Evolutionary conservation across 2,329 filamentous ascomycete species (phyloP).

Genomic region (Beauveria rudraprayagi): DNA sequence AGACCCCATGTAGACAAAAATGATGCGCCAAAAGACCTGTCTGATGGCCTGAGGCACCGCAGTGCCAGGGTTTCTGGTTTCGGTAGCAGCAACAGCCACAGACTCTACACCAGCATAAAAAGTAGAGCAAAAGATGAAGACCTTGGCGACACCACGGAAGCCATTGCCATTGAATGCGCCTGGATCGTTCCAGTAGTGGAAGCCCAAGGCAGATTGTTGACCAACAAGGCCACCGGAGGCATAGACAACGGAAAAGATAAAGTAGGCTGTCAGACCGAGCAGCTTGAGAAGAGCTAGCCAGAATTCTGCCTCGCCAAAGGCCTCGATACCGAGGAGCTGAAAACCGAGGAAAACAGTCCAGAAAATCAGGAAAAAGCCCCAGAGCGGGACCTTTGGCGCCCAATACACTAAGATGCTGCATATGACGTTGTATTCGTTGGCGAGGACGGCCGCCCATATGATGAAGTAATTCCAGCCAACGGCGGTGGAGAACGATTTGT

Average conservation of each 20-base stretch:
- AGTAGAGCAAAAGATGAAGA: constrained; percentile 62
- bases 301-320: constrained; percentile 73
- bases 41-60: constrained; percentile 51
- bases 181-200: constrained; percentile 63
- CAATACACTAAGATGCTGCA: constrained; percentile 59
- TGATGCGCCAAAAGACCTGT: constrained; percentile 53
- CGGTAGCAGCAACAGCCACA: constrained; percentile 55
- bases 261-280: constrained; percentile 60
- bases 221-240: constrained; percentile 59
- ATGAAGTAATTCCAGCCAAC: constrained; percentile 67
- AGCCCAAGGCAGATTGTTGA: constrained; percentile 51
- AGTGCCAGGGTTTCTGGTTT: constrained; percentile 48
- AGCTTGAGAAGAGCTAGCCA: constrained; percentile 71
- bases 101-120: constrained; percentile 62
- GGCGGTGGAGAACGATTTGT: constrained; percentile 60
- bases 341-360: constrained; percentile 63
- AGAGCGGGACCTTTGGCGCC: constrained; percentile 52
- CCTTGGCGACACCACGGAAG: constrained; percentile 55
- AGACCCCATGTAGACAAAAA: constrained; percentile 59
- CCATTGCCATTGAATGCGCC: constrained; percentile 62
- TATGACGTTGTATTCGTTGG: constrained; percentile 65
- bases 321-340: constrained; percentile 63
- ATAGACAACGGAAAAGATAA: constrained; percentile 66
- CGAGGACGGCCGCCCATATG: constrained; percentile 57
- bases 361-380: constrained; percentile 65